These are phyloP conservation scores for Tillandsia leiboldiana DNA, from an alignment of 176 grass and related monocot genomes.

Conservation along the genomic window DNA sequence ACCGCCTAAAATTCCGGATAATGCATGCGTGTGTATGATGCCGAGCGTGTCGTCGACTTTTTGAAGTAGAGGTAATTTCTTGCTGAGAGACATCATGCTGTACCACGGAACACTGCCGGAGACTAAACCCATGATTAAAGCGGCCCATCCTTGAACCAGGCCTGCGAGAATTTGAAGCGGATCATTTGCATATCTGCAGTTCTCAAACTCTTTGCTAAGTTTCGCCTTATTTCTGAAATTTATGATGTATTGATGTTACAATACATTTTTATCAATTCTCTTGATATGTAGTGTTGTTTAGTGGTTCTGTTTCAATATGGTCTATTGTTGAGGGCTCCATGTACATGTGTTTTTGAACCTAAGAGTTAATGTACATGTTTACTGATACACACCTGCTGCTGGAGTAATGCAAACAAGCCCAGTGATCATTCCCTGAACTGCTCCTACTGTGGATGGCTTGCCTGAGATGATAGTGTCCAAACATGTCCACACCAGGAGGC, in stretches of 20 bases:
- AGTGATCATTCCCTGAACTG: constrained; percentile 31
- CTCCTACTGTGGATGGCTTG: constrained; percentile 30
- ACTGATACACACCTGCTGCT: background rate
- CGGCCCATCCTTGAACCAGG: constrained; percentile 16
- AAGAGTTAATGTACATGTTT: background rate
- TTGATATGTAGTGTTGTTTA: too few relatives aligned
- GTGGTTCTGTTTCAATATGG: too few relatives aligned
- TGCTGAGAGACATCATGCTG: constrained; percentile 20
- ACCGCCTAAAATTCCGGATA: constrained; percentile 20
- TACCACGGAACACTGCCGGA: constrained; percentile 17
- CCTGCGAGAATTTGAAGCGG: background rate
- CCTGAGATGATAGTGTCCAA: constrained; percentile 23
- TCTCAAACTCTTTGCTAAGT: too few relatives aligned
- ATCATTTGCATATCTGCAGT: background rate
- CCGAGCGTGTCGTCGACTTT: constrained; percentile 24
- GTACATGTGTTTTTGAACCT: background rate
- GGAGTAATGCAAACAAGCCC: constrained; percentile 28
- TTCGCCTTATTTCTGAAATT: too few relatives aligned
- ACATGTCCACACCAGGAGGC: constrained; percentile 37
- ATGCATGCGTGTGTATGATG: constrained; percentile 14
- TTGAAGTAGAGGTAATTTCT: constrained; percentile 11
- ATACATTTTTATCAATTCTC: too few relatives aligned
- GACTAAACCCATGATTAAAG: constrained; percentile 5
- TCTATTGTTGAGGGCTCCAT: too few relatives aligned
- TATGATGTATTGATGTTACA: too few relatives aligned